These are phyloP conservation scores for Crucihimalaya himalaica DNA, from an alignment of 345 rosid species.

Conservation along the genomic window DNA sequence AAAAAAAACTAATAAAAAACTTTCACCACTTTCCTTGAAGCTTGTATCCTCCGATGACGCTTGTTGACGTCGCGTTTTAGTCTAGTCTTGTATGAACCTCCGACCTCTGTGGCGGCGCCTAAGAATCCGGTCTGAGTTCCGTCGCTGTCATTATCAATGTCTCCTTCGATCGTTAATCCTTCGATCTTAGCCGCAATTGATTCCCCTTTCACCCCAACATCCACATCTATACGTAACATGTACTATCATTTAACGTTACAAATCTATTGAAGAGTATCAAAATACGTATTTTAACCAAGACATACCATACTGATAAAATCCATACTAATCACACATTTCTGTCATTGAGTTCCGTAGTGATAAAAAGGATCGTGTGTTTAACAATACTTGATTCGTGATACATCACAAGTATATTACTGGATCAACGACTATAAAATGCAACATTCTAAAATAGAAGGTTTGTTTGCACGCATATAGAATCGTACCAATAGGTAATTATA, in stretches of 20 bases:
- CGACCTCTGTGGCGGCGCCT: slow-evolving; percentile 45
- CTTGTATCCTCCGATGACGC: slow-evolving; percentile 33
- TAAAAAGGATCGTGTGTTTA: background rate
- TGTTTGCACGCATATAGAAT: background rate
- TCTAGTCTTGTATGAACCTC: slow-evolving; percentile 33
- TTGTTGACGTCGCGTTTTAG: slow-evolving; percentile 18
- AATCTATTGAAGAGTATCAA: too few relatives aligned
- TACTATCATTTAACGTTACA: background rate
- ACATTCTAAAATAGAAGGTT: background rate
- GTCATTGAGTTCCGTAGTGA: background rate
- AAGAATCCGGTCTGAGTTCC: slow-evolving; percentile 76
- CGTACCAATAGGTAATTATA: background rate
- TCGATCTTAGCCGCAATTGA: slow-evolving; percentile 63
- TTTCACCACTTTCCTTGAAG: slow-evolving; percentile 38
- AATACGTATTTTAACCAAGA: background rate
- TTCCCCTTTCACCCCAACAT: slow-evolving; percentile 48
- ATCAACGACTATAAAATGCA: background rate
- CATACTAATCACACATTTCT: background rate
- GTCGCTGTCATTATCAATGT: slow-evolving; percentile 65
- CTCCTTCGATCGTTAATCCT: slow-evolving; percentile 78
- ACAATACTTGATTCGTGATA: background rate
- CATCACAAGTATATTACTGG: background rate
- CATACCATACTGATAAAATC: background rate
- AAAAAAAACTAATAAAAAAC: slow-evolving; percentile 12
- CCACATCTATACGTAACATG: slow-evolving; percentile 44